phyloP scores from a whole-genome alignment of 2,329 filamentous ascomycete genomes.

The Neofusicoccum umdonicola region DNA sequence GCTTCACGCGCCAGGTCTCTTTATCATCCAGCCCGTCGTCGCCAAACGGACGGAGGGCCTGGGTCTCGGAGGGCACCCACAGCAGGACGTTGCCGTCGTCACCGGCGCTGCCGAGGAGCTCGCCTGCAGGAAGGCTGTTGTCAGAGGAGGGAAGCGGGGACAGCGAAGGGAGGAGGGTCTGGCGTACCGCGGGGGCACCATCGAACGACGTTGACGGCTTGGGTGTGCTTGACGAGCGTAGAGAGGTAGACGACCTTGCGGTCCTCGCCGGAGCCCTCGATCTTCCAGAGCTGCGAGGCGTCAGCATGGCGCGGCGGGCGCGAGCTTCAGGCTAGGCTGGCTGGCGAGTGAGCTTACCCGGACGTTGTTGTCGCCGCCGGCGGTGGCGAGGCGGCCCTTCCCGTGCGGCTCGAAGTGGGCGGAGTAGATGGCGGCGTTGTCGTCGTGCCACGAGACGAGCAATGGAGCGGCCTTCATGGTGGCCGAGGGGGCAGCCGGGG shows the following conservation, averaged over 20 bases:
- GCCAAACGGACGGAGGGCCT: conserved; percentile 66
- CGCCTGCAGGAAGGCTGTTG: conserved; percentile 58
- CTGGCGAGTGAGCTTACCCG: conserved; percentile 60
- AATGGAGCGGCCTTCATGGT: conserved; percentile 92
- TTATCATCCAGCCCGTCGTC: conserved; percentile 88
- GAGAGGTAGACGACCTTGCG: conserved; percentile 88
- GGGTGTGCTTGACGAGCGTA: conserved; percentile 88
- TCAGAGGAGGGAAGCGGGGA: conserved; percentile 14
- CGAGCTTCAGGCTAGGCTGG: neutral
- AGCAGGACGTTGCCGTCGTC: conserved; percentile 97
- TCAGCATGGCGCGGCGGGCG: conserved; percentile 7
- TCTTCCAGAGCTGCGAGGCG: conserved; percentile 75
- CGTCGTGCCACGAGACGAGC: conserved; percentile 98
- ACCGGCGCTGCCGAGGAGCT: conserved; percentile 89
- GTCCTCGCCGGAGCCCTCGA: conserved; percentile 81
- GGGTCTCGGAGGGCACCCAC: conserved; percentile 85
- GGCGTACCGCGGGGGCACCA: conserved; percentile 85
- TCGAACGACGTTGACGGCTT: conserved; percentile 95
- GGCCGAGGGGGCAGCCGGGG: conserved; percentile 17
- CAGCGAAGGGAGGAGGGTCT: conserved; percentile 21
- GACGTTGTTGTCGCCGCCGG: conserved; percentile 94
- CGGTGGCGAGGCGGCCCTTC: conserved; percentile 88
- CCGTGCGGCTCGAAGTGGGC: conserved; percentile 93
- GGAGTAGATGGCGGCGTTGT: conserved; percentile 95
- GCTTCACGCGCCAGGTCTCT: conserved; percentile 93